phyloP scores from a whole-genome alignment of 768 basidiomycete genomes.

The Russula virescens region DNA sequence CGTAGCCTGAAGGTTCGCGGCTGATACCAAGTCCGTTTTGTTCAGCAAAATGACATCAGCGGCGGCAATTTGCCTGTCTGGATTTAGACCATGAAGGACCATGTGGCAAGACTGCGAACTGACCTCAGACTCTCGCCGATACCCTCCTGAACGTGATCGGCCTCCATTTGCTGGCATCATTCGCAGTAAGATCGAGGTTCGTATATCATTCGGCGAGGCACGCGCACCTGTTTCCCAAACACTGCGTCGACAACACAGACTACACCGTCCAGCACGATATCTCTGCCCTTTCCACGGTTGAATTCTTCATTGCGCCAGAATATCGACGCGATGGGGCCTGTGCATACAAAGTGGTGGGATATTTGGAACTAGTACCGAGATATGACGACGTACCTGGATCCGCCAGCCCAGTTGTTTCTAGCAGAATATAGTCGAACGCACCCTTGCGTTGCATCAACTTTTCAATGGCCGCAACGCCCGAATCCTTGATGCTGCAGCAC shows the following conservation, averaged over 20 bases:
- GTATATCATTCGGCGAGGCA: too few relatives aligned
- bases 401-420: slow-evolving; percentile 94
- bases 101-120: slow-evolving; percentile 17
- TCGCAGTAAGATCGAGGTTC: background rate
- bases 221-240: slow-evolving; percentile 56
- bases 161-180: slow-evolving; percentile 70
- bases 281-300: slow-evolving; percentile 55
- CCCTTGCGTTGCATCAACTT: slow-evolving; percentile 83
- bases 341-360: background rate
- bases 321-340: slow-evolving; percentile 81
- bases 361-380: background rate
- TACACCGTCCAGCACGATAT: slow-evolving; percentile 81
- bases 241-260: slow-evolving; percentile 89
- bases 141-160: slow-evolving; percentile 59
- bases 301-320: slow-evolving; percentile 88
- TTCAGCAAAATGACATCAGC: slow-evolving; percentile 91
- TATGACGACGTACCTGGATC: slow-evolving; percentile 65
- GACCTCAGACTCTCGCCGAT: slow-evolving; percentile 79
- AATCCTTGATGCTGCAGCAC: slow-evolving; percentile 97
- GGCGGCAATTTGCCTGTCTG: slow-evolving; percentile 81
- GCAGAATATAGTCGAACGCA: slow-evolving; percentile 88
- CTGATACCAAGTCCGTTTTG: slow-evolving; percentile 72
- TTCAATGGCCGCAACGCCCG: slow-evolving; percentile 89
- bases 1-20: slow-evolving; percentile 40
- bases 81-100: background rate